Base-by-base conservation (phyloP, 2,329 filamentous ascomycete genomes). In the Exophiala lecanii-corni region DNA sequence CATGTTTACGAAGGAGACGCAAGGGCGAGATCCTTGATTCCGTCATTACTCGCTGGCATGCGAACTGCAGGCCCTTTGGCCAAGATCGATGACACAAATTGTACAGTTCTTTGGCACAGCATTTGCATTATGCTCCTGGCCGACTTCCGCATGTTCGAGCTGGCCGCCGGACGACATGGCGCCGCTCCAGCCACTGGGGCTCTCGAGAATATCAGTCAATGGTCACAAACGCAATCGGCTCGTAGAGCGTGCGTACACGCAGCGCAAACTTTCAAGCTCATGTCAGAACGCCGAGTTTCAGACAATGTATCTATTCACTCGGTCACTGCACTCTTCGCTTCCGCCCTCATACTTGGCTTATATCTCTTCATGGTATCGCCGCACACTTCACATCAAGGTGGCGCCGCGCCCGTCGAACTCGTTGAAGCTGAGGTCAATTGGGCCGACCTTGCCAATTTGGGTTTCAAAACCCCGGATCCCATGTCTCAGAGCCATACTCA, bases 301-400 rank as follows among this genome's bases (percentile, higher is more conserved):
- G 73, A 76, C 39, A 69, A 72, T 19, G 69, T 71, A 18, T 73
- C 69, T 31, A 72, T 74, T 17, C 71, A 75, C 48, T 71, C 69
- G 5, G 66, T 72, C 2, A 65, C 70, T 5, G 68, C 71, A 0
- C 59, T 76, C 1, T 76, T 76, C 56, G 67, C 69, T 4, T 69
- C 73, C 1, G 72, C 70, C 0, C 65, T 76, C 2, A 68, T 75
- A 1, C 57, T 76, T 1, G 73, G 73, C 0, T 55, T 76, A 1
- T 76, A 75, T 46, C 68, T 73, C 7, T 75, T 75, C 51, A 74
- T 72, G 55, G 61, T 71, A 0, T 57, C 65, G 2, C 55, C 47
- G 4, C 41, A 54, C 4, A 36, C 55, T 2, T 58, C 51, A 35
- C 36, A 54, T 2, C 47, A 62, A 48, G 50, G 59, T 36, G 45